Evolutionary conservation across 192 early-diverging fungal species (phyloP), one percentile per base, ranked within the genome.

Genomic region (Coemansia sp.): DNA sequence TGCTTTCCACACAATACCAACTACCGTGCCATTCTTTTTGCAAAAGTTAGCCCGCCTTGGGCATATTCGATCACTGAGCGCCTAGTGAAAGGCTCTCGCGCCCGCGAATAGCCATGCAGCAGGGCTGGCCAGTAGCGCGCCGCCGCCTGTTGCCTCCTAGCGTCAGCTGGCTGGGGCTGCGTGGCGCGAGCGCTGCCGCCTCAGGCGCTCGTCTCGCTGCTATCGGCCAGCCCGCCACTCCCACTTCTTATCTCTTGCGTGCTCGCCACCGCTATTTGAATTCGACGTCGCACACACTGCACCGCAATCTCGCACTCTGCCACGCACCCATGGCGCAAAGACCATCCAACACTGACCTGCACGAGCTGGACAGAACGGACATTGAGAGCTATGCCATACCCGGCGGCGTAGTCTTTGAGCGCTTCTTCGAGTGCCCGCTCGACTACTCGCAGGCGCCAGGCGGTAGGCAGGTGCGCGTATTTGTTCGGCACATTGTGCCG

Each of bases 351-450:
- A 17, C 26, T 17, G 9, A 7, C 3, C 11, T 65, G 53, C 80
- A 83, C 50, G 60, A 63, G 39, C 68, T 83, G 14, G 80, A 81
- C 56, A 67, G 77, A 31, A 35, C 59, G 14, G 65, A 63, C 21
- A 58, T 82, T 22, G 82, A 83, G 63, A 55, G 61, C 8, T 83
- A 72, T 40, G 39, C 53, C 11, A 70, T 83, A 19, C 55, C 78
- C 27, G 82, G 82, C n/a, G 82, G 78, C 25, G 68, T 58, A 33
- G 82, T 82, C n/a, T 78, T 57, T 59, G 82, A 83, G 38, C 75
- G 80, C 41, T 83, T 76, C 63, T 83, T 83, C 32, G 69, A 80
- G 51, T 75, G 73, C 19, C 82, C 82, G 13, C 68, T 83, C 33
- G 70, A 81, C 69, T 73, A 78, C 60, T 41, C 40, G 17, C 32